A percentile compares a stretch with the other conserved stretches of the same genome.
These are phyloP conservation scores for Saitozyma sp. DNA, from an alignment of 768 basidiomycete species.

Conservation along the genomic window DNA sequence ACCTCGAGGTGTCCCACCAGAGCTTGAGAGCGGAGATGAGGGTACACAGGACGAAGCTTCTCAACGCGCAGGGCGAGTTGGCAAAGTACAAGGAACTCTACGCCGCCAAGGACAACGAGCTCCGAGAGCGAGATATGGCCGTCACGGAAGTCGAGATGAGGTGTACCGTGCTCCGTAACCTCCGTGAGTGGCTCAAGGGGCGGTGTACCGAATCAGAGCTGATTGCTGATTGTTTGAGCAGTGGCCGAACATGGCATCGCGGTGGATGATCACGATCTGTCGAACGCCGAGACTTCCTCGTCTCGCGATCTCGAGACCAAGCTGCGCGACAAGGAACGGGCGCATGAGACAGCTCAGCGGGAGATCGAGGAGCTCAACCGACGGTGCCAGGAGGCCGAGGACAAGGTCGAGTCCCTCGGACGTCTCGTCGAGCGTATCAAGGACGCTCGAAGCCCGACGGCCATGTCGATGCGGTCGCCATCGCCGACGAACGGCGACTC, in stretches of 20 bases:
- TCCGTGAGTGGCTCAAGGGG: constrained; percentile 50
- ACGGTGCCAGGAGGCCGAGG: constrained; percentile 72
- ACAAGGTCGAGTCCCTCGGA: constrained; percentile 65
- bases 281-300: constrained; percentile 23
- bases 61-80: constrained; percentile 69
- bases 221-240: constrained; percentile 3
- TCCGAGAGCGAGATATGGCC: constrained; percentile 66
- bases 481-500: constrained; percentile 39
- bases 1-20: constrained; percentile 66
- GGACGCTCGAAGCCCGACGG: constrained; percentile 61
- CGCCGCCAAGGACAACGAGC: constrained; percentile 64
- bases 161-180: constrained; percentile 74
- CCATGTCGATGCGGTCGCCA: constrained; percentile 50
- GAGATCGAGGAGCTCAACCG: constrained; percentile 68
- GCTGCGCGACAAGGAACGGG: constrained; percentile 69
- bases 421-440: constrained; percentile 68
- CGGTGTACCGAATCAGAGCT: no score
- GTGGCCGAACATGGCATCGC: constrained; percentile 83
- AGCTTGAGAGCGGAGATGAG: constrained; percentile 74
- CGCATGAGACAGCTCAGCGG: constrained; percentile 72
- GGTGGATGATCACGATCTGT: constrained; percentile 69
- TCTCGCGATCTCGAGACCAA: constrained; percentile 71
- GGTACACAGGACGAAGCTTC: constrained; percentile 57
- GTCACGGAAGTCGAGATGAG: constrained; percentile 71
- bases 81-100: constrained; percentile 68